Base-by-base conservation (phyloP, 768 basidiomycete genomes). In the Albatrellus ellisii region DNA sequence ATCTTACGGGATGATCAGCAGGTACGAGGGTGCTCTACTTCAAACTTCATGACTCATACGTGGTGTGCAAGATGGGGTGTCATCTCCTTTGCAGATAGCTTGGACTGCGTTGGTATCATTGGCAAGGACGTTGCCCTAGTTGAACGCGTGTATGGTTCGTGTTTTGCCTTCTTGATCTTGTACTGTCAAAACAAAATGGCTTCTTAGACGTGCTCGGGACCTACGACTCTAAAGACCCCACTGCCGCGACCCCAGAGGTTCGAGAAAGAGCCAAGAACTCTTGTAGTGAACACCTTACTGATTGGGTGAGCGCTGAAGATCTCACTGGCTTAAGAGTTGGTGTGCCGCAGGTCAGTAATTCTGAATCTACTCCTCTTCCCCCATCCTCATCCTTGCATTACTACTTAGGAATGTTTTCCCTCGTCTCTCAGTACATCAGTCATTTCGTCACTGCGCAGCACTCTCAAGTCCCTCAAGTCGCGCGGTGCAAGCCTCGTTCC, bases 71-170 rank as follows among this genome's bases (percentile, higher is more conserved):
- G 92, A 54, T 82, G 80, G 75, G 95, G 95, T 5, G 75, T 97
- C 0, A 73, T 99, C 3, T 79, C 90, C 0, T 99, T 87, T 51
- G 94, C 94, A 1, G 91, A 95, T 53, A 92, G 89, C 47, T 63
- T 99, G 10, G 95, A 99, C 53, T 92, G 88, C 50, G 90, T 99
- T 0, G 94, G 94, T 0, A 63, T 98, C 4, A 58, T 99, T 36
- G 79, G 75, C 0, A 62, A 58, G 32, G 64, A 70, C 14, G 69
- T 84, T 0, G 53, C 59, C 11, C 62, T 61, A 0, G 68, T 77
- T 1, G 51, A 66, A 26, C 52, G 59, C 2, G 69, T 86, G 2
- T 91, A 87, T 46, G 65, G 89, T 90, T 47, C 43, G 77, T 58
- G 17, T 36, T 10, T 8, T 2, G 11, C 24, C 6, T 8, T 4